Evolutionary conservation across 768 basidiomycete genomes (phyloP), one percentile per base, ranked within the genome.

Genomic region (Tulasnella sp.): DNA sequence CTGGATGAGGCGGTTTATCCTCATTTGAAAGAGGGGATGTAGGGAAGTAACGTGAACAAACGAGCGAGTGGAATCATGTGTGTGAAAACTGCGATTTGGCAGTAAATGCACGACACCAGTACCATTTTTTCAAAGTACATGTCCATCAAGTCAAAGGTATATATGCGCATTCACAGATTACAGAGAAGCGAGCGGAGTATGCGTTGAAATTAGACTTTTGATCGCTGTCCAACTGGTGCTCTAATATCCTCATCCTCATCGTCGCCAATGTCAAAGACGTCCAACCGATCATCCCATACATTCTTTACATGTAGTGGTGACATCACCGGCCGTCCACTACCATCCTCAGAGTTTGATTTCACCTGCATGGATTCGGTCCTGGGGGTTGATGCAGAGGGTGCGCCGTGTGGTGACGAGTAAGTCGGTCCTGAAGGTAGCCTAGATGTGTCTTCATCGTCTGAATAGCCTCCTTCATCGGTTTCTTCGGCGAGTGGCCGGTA

Each of bases 261-360:
- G 65, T 80, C 81, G 3, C 82, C 86, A 53, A 86, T 74, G 44
- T 76, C 81, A 68, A 89, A 87, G 32, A 85, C 88, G 70, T 90
- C 87, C 26, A 81, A 78, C 58, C 66, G 26, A 64, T 85, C 85
- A 63, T 88, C 84, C 86, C 86, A 89, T 45, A 84, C 81, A 68
- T 86, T 76, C 77, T 77, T 56, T 52, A 70, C 67, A 30, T 63
- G 64, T 63, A 68, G 74, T 64, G 56, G 61, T 11, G 47, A 64
- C 60, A 66, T 70, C 67, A 64, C 23, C 10, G 58, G 49, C 26
- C 44, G 51, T 27, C 51, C n/a, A 17, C 11, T 15, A 47, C 21
- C 21, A 47, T 9, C 52, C 21, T 27, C 23, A 54, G 64, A 21
- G 66, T 51, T 7, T 62, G 30, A 8, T 65, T 61, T 27, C 64